A percentile compares a stretch with the other conserved stretches of the same genome.
phyloP scores from a whole-genome alignment of 1,284 basidiomycete species.

The Ustilago loliicola region DNA sequence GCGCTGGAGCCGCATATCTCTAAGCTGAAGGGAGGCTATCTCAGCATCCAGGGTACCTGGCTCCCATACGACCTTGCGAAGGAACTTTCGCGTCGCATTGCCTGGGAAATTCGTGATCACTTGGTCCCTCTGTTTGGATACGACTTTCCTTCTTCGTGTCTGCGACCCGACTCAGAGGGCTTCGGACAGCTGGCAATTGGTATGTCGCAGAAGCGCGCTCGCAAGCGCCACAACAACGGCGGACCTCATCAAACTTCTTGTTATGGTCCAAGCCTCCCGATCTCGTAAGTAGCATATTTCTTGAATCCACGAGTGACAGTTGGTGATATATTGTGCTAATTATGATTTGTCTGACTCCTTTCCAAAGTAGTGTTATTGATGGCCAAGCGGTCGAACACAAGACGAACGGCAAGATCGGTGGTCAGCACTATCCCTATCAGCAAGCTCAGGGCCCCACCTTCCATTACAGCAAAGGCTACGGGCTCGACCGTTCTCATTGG shows the following conservation, averaged over 20 bases:
- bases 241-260: conserved; percentile 49
- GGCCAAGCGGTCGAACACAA: conserved; percentile 34
- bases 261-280: conserved; percentile 46
- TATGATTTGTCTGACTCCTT: no score
- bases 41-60: conserved; percentile 61
- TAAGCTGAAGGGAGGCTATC: conserved; percentile 57
- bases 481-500: conserved; percentile 19
- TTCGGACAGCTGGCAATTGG: conserved; percentile 52
- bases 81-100: conserved; percentile 54
- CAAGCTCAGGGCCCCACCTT: conserved; percentile 14
- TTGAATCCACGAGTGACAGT: no score
- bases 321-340: not conserved
- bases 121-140: conserved; percentile 56
- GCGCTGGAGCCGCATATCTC: conserved; percentile 49
- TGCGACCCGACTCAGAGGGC: conserved; percentile 52
- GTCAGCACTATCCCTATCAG: conserved; percentile 1
- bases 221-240: conserved; percentile 50
- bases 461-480: conserved; percentile 35
- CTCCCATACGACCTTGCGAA: conserved; percentile 51
- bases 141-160: conserved; percentile 46
- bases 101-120: conserved; percentile 51
- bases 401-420: not conserved
- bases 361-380: conserved; percentile 18
- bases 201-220: conserved; percentile 42
- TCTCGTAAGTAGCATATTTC: conserved; percentile 24